These are phyloP conservation scores for Helianthus tuberosus DNA, from an alignment of 129 eudicot species.

Conservation along the genomic window DNA sequence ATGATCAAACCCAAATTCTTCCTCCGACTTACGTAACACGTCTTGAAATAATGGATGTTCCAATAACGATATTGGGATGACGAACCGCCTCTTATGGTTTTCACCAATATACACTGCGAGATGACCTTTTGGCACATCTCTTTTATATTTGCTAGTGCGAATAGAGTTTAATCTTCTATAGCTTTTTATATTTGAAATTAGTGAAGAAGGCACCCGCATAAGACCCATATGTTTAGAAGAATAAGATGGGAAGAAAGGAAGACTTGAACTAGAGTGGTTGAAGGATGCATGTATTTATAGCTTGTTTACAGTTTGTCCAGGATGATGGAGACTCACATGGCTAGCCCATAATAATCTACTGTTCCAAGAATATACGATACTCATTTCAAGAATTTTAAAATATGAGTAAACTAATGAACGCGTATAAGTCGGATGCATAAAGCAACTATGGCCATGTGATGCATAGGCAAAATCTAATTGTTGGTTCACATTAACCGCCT, in stretches of 20 bases:
- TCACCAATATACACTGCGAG: conserved; percentile 1
- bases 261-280: background rate
- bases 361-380: conserved; percentile 8
- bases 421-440: conserved; percentile 21
- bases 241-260: background rate
- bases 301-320: background rate
- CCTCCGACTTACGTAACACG: background rate
- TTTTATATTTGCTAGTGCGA: background rate
- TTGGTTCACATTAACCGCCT: no score
- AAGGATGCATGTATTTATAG: conserved; percentile 7
- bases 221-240: background rate
- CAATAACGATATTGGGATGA: background rate
- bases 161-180: background rate
- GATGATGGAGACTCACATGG: conserved; percentile 16
- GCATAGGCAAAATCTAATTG: no score
- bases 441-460: background rate
- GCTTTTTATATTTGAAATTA: background rate
- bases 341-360: background rate
- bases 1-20: conserved; percentile 5
- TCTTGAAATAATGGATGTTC: background rate
- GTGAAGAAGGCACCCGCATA: background rate
- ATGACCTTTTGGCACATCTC: background rate
- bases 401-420: background rate
- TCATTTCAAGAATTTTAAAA: background rate
- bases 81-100: background rate